Percentiles rank a stretch among this genome's conserved stretches.
These are phyloP conservation scores for Trichoderma reesei DNA, from an alignment of 495 filamentous ascomycete genomes.

Conservation along the genomic window DNA sequence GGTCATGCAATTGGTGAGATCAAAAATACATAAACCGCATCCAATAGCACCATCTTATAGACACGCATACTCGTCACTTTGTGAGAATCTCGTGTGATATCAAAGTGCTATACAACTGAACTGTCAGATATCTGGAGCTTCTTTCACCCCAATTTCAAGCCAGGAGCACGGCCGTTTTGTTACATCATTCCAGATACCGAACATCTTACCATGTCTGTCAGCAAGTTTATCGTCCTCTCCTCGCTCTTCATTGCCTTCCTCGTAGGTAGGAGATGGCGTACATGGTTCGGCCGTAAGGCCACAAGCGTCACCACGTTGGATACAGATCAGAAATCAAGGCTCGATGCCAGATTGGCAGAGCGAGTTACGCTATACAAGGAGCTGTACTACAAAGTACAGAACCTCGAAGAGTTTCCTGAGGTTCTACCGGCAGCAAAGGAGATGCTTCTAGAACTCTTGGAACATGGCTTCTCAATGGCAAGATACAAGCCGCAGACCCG, in stretches of 20 bases:
- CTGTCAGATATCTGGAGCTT: background rate
- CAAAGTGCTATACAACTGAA: background rate
- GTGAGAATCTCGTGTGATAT: background rate
- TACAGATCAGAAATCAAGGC: background rate
- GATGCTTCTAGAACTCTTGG: background rate
- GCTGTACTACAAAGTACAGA: background rate
- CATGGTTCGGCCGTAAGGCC: background rate
- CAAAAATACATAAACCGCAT: background rate
- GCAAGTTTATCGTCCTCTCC: background rate
- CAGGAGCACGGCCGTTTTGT: background rate
- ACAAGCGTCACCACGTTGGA: background rate
- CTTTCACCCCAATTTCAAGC: background rate
- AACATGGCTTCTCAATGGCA: background rate
- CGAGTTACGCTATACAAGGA: conserved; percentile 1
- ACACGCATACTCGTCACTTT: background rate
- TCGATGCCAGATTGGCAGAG: background rate
- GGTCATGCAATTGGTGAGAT: background rate
- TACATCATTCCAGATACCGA: background rate
- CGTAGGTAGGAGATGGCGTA: background rate
- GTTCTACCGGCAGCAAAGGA: background rate
- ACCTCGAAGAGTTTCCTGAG: background rate
- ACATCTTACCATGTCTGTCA: background rate
- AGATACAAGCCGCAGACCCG: background rate
- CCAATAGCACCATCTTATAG: background rate
- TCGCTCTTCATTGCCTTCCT: background rate